A percentile compares a stretch with the other conserved stretches of the same genome.
Evolutionary conservation across 140 eudicot species (phyloP).

Genomic region (Bidens hawaiensis): DNA sequence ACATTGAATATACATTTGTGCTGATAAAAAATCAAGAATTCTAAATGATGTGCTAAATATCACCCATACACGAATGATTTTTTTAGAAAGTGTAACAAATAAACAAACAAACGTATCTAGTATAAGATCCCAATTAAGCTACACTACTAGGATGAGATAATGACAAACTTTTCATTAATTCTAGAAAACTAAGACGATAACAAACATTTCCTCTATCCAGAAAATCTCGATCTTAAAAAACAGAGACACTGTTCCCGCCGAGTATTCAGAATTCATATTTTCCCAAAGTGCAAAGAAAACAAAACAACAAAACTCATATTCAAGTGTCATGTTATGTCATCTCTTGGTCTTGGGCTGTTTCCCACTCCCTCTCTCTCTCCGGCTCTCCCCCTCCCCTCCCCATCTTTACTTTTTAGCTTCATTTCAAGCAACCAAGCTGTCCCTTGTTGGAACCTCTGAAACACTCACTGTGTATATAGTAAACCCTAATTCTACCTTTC

Average conservation of each 20-base stretch:
- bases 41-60: conserved; percentile 6
- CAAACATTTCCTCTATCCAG: too few relatives aligned
- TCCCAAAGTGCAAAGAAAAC: conserved; percentile 18
- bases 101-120: too few relatives aligned
- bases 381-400: conserved; percentile 17
- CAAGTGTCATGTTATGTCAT: conserved; percentile 35
- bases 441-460: conserved; percentile 69
- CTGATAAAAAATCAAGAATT: neutral
- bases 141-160: too few relatives aligned
- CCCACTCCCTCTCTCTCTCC: conserved; percentile 28
- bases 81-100: conserved; percentile 4
- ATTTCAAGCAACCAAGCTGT: conserved; percentile 77
- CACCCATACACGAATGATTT: conserved; percentile 14
- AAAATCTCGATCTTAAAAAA: too few relatives aligned
- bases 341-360: conserved; percentile 29
- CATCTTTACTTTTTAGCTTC: conserved; percentile 41
- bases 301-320: conserved; percentile 24
- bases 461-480: conserved; percentile 12
- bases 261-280: too few relatives aligned
- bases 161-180: too few relatives aligned
- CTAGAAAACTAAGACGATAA: too few relatives aligned
- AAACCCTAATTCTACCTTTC: conserved; percentile 26
- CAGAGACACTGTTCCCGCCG: too few relatives aligned
- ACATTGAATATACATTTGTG: neutral
- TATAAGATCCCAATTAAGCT: too few relatives aligned